Percentiles rank a stretch among this genome's conserved stretches.
These are phyloP conservation scores for Hyaloscypha variabilis DNA, from an alignment of 495 filamentous ascomycete species.

Conservation along the genomic window DNA sequence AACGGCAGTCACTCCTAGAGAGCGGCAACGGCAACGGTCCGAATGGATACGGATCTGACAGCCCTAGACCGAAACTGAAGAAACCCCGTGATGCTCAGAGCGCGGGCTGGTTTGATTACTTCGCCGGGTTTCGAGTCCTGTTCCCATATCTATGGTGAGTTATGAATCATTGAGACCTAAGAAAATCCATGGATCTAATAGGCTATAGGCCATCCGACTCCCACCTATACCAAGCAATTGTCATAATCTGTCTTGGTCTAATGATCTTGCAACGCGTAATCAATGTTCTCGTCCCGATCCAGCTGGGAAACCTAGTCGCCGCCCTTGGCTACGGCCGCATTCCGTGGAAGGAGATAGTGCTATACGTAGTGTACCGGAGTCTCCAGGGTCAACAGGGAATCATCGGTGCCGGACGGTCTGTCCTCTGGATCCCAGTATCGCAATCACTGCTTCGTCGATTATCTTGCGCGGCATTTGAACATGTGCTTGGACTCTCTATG, in stretches of 20 bases:
- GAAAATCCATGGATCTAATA: slow-evolving; percentile 18
- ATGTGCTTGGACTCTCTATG: slow-evolving; percentile 15
- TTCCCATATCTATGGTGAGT: slow-evolving; percentile 24
- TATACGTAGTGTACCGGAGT: slow-evolving; percentile 18
- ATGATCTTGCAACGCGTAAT: slow-evolving; percentile 24
- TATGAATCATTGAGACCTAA: slow-evolving; percentile 8
- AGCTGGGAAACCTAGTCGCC: slow-evolving; percentile 17
- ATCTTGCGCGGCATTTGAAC: slow-evolving; percentile 20
- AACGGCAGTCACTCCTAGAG: slow-evolving; percentile 35
- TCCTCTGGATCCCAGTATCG: slow-evolving; percentile 20
- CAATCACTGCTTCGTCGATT: slow-evolving; percentile 18
- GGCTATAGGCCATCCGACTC: slow-evolving; percentile 29
- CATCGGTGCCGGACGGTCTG: slow-evolving; percentile 13
- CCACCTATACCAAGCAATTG: slow-evolving; percentile 27
- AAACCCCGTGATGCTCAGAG: slow-evolving; percentile 12
- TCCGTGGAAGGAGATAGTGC: slow-evolving; percentile 14
- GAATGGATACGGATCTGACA: slow-evolving; percentile 19
- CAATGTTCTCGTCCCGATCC: slow-evolving; percentile 18
- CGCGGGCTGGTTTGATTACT: slow-evolving; percentile 25
- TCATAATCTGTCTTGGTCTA: slow-evolving; percentile 27
- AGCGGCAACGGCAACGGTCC: slow-evolving; percentile 33
- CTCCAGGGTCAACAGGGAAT: slow-evolving; percentile 22
- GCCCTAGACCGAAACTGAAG: slow-evolving; percentile 17
- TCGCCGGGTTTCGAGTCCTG: slow-evolving; percentile 20
- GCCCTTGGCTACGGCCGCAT: slow-evolving; percentile 13